Percentiles rank a stretch among this genome's conserved stretches.
Evolutionary conservation across 2,329 filamentous ascomycete species (phyloP).

Genomic region (Acephala macrosclerotiorum): DNA sequence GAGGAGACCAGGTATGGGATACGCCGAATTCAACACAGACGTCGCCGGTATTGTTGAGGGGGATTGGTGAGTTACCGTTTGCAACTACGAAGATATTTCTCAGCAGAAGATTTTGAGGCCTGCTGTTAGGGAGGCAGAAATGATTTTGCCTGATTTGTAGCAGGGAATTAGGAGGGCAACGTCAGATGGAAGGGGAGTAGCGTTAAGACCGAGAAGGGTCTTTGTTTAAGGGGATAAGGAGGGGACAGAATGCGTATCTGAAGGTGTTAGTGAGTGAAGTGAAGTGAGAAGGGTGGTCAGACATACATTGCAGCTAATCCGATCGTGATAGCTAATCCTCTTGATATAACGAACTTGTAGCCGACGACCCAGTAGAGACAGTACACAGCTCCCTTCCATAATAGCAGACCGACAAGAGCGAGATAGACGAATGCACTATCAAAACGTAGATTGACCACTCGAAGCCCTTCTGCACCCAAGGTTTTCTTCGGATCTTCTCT

Average conservation of each 20-base stretch:
- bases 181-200: neutral
- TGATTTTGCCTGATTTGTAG: neutral
- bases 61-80: neutral
- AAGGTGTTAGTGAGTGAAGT: too few species aligned
- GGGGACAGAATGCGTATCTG: too few species aligned
- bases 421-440: neutral
- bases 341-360: neutral
- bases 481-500: neutral
- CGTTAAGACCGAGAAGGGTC: too few species aligned
- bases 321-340: neutral
- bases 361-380: neutral
- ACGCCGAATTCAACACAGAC: neutral
- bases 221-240: too few species aligned
- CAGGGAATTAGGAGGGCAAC: neutral
- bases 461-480: neutral
- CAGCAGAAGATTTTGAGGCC: neutral
- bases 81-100: conserved; percentile 4
- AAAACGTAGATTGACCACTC: neutral
- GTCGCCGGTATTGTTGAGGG: conserved; percentile 1
- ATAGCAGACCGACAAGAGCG: neutral
- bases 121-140: neutral
- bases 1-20: neutral
- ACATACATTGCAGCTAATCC: neutral
- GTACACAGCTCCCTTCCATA: conserved; percentile 2
- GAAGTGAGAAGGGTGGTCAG: neutral